Base-by-base conservation (phyloP, 2,329 filamentous ascomycete species). In the Paecilomyces variotii region DNA sequence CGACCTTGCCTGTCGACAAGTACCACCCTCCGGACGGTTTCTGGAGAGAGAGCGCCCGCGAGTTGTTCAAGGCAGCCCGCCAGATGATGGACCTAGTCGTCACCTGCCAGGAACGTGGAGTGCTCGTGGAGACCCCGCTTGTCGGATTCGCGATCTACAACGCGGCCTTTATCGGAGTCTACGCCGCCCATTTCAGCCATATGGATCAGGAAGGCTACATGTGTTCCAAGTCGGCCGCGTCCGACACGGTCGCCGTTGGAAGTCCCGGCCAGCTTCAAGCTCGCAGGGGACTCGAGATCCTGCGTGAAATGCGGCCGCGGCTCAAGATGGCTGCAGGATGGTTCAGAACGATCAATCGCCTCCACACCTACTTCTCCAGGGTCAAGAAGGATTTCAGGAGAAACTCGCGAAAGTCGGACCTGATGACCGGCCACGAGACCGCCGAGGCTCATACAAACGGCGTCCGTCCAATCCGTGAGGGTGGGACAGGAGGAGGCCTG, bases 101-200 rank as follows among this genome's bases (percentile, higher is more conserved):
- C 2, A 78, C 78, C 2, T 83, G 80, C 63, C 76, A 82, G 61
- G 76, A 79, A 56, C 78, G 76, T 64, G 75, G 74, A 14, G 76
- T 78, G 6, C 72, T 83, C 1, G 78, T 82, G 2, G 80, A 84
- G 63, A 84, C 80, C 3, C 81, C 82, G 0, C 73, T 84, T 26
- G 74, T 82, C 14, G 81, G 78, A 1, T 84, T 83, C 61, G 79
- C 81, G 28, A 73, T 82, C 25, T 84, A 83, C 67, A 79, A 78
- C 39, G 81, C 81, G 26, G 77, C 78, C 0, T 79, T 83, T 55
- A 70, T 79, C 39, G 78, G 75, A 14, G 71, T 82, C 7, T 84
- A 84, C 65, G 79, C 78, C 32, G 75, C 77, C 34, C 80, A 81
- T 63, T 84, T 84, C 59, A 77, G 78, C 0, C 77, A 79, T 64